Base-by-base conservation (phyloP, 345 rosid species). In the Citrus trifoliata region DNA sequence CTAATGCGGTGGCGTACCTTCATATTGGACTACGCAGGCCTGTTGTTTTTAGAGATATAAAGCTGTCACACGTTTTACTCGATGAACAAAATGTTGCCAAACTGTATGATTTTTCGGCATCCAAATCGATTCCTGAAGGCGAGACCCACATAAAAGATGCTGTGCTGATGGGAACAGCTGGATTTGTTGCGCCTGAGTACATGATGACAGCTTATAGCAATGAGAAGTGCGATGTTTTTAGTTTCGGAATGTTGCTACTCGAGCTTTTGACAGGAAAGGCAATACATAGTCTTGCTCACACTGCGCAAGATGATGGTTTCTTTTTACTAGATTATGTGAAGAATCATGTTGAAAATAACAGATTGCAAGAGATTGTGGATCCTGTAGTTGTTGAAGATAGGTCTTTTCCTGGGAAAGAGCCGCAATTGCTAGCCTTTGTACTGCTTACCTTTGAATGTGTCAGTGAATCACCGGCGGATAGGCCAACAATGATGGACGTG, bases 191-290 rank as follows among this genome's bases (percentile, higher is more conserved):
- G 7, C 83, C 83, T 1, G 81, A 79, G 33, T 76, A 22, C 30
- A 2, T 55, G 0, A 4, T 1, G 4, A 63, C 59, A 3, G 76
- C 74, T 64, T 27, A 3, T 18, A 21, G 76, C 74, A 76, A 61
- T 30, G 87, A 84, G 79, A 81, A 76, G 71, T 18, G 0, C 48
- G 83, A 84, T 73, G 87, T 74, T 81, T 84, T 48, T 58, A 5
- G 38, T 32, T 73, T 84, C 2, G 83, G 83, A 9, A 61, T 42
- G 46, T 9, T 73, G 35, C 65, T 84, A 28, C 21, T 79, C 1
- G 68, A 71, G 32, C 74, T 84, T 40, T 28, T 81, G 37, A 68
- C 76, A 2, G 83, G 81, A 27, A 7, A 58, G 51, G 18, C 51
- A 3, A 46, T 46, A 46, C 51, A 10, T 13, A 12, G 18, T 46